Evolutionary conservation across 192 early-diverging fungal species (phyloP).

Genomic region (Powellomyces hirtus): DNA sequence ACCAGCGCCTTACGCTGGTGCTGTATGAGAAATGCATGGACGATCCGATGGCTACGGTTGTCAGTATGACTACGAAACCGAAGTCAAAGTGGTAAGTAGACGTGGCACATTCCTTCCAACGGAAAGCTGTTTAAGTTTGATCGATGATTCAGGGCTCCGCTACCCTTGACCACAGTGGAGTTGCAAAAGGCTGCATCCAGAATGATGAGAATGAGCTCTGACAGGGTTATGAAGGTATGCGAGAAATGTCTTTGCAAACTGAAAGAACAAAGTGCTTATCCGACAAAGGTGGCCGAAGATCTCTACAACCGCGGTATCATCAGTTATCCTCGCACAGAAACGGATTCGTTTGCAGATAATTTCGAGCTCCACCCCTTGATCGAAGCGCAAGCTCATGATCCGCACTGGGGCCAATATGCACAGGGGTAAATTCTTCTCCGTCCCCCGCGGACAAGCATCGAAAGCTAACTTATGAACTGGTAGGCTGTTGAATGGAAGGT

Average conservation of each 20-base stretch:
- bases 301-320: constrained; percentile 87
- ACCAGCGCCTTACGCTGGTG: constrained; percentile 64
- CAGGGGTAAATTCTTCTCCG: constrained; percentile 32
- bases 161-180: constrained; percentile 93
- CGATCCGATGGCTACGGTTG: constrained; percentile 55
- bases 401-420: constrained; percentile 42
- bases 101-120: constrained; percentile 2
- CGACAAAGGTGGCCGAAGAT: constrained; percentile 71
- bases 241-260: not conserved
- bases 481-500: constrained; percentile 66
- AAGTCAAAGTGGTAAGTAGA: constrained; percentile 73
- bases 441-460: too few species aligned
- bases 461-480: not conserved
- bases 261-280: not conserved
- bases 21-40: constrained; percentile 76
- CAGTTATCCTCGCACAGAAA: constrained; percentile 96
- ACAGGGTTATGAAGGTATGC: constrained; percentile 73
- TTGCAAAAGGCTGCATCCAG: constrained; percentile 80
- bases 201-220: constrained; percentile 71
- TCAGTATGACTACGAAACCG: constrained; percentile 56
- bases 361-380: constrained; percentile 72
- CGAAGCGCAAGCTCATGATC: constrained; percentile 57
- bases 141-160: constrained; percentile 63
- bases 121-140: not conserved
- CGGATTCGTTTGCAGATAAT: constrained; percentile 77